Evolutionary conservation across 2,329 filamentous ascomycete genomes (phyloP), one percentile per base, ranked within the genome.

Genomic region (Aspergillus quadrilineatus): DNA sequence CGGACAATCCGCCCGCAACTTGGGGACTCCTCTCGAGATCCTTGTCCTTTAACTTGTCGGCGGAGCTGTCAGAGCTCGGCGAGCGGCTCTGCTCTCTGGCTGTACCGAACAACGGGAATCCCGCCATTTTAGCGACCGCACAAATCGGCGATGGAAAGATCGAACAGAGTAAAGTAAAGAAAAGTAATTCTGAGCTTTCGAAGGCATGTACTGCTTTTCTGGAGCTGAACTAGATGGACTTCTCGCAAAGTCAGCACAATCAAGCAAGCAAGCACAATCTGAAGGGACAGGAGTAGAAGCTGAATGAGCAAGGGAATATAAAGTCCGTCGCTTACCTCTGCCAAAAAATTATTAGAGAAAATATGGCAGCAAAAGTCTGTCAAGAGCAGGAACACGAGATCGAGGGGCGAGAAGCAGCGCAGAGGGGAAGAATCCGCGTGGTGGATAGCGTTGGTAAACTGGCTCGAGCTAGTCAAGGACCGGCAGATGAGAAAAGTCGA

Each of bases 61-160:
- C 64, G 29, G 61, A 17, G 50, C 65, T 65, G 34, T 68, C 65
- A 47, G 63, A 65, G 39, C 60, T 39, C 15, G 59, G 62, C 30
- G 62, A 63, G 34, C 62, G 60, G 42, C 50, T 50, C 39, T 50
- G 50, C 50, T 66, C 63, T 48, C 14, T 42, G 39, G 56, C 41
- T 58, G 51, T 53, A 53, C 63, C 61, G 39, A 61, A 54, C 53
- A 67, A 50, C 54, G 65, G 49, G 64, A 68, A 63, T 64, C 64
- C 59, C 68, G 72, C 71, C 73, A 75, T 76, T 73, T 73, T 59
- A 73, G 61, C 50, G 67, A 72, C 65, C 72, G 70, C 62, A 72
- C 58, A 50, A 68, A 63, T 65, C 70, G 69, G 67, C 65, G 65
- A 60, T 70, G 68, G 53, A 67, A 67, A 58, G 70, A 65, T 59